Base-by-base conservation (phyloP, 345 rosid genomes). In the Gossypioides kirkii region DNA sequence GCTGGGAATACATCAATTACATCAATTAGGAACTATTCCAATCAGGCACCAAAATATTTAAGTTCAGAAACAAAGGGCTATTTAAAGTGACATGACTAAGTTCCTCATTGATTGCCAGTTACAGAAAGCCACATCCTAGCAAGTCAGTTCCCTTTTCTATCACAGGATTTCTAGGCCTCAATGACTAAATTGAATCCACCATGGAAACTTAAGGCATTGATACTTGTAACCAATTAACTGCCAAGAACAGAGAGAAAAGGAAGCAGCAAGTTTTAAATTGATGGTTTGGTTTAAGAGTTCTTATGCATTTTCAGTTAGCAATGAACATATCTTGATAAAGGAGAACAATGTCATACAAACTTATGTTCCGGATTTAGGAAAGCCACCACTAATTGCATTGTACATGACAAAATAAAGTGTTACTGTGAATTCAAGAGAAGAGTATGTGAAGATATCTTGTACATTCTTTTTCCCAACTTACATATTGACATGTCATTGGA, bases 401-500 rank as follows among this genome's bases (percentile, higher is more conserved):
- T 26, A 69, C 9, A 43, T 49, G 28, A 26, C 26, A 17, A 49
- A 26, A 16, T 68, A 49, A 17, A 26, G 58, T 23, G 10, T 49
- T 18, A 26, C 5, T 14, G 25, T 26, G 25, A 68, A 68, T 49
- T 10, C 4, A 49, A 68, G 50, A 42, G 63, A 66, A 46, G 14
- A 16, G 10, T 54, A 53, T 20, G 43, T 10, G 25, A 26, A 8
- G 3, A 26, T 68, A 36, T 41, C 50, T 42, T 41, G 62, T 5
- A 56, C 25, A 14, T 13, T 68, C 58, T 49, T 9, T 25, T 16
- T 66, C 45, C 22, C 8, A 28, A 60, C 97, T 85, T 83, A 94
- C 97, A 83, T 42, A 94, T 76, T 69, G 97, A 92, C 78, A 84
- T 85, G 50, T 92, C 91, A 54, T 94, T 94, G 52, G 94, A 85